Conservation (phyloP, 1,139 yeast genomes). For the Yamadazyma dushanensis region DNA sequence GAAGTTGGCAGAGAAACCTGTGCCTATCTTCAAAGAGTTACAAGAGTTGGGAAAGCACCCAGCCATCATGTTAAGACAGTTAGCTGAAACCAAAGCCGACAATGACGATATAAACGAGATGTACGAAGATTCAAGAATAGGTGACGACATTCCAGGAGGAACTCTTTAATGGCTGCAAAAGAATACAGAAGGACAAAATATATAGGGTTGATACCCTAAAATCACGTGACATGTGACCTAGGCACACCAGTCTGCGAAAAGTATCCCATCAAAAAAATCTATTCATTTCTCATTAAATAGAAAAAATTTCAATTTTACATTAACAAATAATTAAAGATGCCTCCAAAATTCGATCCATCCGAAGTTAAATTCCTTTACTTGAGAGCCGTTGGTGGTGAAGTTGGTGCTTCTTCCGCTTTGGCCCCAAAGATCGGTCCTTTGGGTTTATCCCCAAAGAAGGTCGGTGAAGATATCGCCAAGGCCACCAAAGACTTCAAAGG, state of each 20-base stretch:
- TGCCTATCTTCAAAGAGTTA: conserved; percentile 80
- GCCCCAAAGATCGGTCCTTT: conserved; percentile 99
- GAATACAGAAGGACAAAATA: background rate
- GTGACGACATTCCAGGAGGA: conserved; percentile 58
- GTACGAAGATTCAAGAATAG: conserved; percentile 46
- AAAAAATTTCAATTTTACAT: conserved; percentile 15
- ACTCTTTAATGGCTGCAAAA: conserved; percentile 28
- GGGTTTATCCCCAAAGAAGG: conserved; percentile 99
- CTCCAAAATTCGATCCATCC: conserved; percentile 97
- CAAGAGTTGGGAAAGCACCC: conserved; percentile 89
- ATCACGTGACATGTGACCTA: background rate
- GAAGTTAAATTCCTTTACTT: conserved; percentile 98
- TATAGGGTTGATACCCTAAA: conserved; percentile 7
- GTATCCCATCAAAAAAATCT: background rate
- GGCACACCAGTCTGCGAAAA: background rate
- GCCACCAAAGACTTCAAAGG: conserved; percentile 99
- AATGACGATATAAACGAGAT: conserved; percentile 34
- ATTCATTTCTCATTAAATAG: conserved; percentile 3
- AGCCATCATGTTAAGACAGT: conserved; percentile 86
- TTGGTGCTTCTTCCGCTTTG: conserved; percentile 99
- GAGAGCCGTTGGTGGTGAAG: conserved; percentile 99
- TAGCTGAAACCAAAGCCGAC: conserved; percentile 45
- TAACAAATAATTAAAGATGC: conserved; percentile 50
- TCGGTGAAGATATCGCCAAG: conserved; percentile 99
- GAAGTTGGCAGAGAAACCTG: conserved; percentile 86